phyloP scores from a whole-genome alignment of 176 grass and related monocot genomes.

The barley (Hordeum vulgare) region DNA sequence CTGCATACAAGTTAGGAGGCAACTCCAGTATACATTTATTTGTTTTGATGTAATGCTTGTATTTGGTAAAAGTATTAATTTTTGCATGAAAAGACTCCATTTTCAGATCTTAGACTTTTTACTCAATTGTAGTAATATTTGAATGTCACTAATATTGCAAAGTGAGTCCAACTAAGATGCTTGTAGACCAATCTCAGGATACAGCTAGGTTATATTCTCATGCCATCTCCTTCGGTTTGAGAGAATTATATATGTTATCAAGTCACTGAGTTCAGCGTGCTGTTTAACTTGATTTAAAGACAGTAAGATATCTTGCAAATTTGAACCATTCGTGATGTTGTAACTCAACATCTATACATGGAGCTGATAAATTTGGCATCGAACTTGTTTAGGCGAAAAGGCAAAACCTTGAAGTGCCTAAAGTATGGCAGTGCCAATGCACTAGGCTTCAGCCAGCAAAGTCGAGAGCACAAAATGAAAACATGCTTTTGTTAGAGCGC shows the following conservation, averaged over 20 bases:
- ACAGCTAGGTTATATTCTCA: not conserved
- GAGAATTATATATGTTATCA: not conserved
- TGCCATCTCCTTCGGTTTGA: not conserved
- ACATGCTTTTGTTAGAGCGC: too few species aligned
- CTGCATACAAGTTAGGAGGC: not conserved
- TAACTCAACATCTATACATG: not conserved
- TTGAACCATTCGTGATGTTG: not conserved
- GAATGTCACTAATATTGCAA: not conserved
- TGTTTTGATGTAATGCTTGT: not conserved
- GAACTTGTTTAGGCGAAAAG: slow-evolving; percentile 12
- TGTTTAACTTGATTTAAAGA: not conserved
- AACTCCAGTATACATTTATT: not conserved
- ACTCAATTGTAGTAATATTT: not conserved
- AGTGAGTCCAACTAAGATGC: not conserved
- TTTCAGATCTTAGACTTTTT: not conserved
- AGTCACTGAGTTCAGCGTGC: not conserved
- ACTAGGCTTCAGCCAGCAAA: slow-evolving; percentile 7
- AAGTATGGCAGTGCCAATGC: not conserved
- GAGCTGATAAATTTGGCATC: not conserved
- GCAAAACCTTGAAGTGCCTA: not conserved
- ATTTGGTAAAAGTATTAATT: not conserved
- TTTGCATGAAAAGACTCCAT: not conserved
- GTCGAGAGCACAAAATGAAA: not conserved
- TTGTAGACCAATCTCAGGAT: not conserved
- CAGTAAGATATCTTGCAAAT: not conserved